phyloP scores from a whole-genome alignment of 2,329 filamentous ascomycete genomes.

The Ophiostoma ulmi region DNA sequence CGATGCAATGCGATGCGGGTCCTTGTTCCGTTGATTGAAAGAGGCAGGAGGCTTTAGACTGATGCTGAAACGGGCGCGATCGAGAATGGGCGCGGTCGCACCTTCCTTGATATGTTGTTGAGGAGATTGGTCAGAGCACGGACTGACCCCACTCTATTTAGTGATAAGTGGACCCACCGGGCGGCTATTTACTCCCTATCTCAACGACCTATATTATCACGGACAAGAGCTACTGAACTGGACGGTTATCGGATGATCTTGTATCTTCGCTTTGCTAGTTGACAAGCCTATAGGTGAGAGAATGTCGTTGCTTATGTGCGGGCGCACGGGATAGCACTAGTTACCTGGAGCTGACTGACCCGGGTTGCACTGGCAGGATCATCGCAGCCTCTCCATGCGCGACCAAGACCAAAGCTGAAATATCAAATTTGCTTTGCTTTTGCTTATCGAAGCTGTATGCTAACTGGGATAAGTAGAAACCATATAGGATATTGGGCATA shows the following conservation, averaged over 20 bases:
- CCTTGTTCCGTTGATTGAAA: not conserved
- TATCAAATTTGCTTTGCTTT: not conserved
- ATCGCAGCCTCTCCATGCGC: not conserved
- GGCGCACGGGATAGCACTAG: not conserved
- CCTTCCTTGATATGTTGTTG: not conserved
- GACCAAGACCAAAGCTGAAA: not conserved
- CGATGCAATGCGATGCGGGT: not conserved
- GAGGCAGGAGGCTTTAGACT: not conserved
- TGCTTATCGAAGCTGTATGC: not conserved
- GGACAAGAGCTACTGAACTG: not conserved
- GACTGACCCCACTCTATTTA: not conserved
- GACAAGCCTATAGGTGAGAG: not conserved
- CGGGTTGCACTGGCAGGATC: not conserved
- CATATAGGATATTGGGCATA: not conserved
- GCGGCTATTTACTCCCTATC: too few relatives aligned
- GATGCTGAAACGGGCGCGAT: not conserved
- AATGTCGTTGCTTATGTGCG: not conserved
- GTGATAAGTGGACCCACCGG: too few relatives aligned
- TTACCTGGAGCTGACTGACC: not conserved
- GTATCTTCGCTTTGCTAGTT: not conserved
- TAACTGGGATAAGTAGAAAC: not conserved
- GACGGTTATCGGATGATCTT: not conserved
- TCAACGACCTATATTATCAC: not conserved
- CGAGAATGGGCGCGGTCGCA: not conserved
- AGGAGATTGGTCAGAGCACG: not conserved